Conservation (phyloP, 2,329 filamentous ascomycete species). For the Neospermospora avenae region DNA sequence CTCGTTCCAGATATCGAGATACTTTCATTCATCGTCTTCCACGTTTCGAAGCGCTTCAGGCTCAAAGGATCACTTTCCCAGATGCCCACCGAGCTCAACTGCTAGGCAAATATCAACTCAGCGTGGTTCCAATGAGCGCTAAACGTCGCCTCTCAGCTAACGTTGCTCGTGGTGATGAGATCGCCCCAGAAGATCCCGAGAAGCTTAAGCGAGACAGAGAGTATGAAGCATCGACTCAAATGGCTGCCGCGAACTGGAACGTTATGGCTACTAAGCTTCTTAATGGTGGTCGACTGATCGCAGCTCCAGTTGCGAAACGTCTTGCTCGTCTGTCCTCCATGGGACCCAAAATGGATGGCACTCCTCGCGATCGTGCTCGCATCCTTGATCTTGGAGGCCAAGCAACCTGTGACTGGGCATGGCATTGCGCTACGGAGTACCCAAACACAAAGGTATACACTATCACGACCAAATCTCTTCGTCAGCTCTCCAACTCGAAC, state of each 20-base stretch:
- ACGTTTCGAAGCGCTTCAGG: conserved; percentile 85
- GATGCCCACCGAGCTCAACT: conserved; percentile 76
- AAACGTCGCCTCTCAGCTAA: conserved; percentile 71
- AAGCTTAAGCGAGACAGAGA: conserved; percentile 71
- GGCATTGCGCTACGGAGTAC: conserved; percentile 85
- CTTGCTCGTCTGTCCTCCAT: conserved; percentile 53
- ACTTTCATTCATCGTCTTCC: conserved; percentile 81
- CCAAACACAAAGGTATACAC: conserved; percentile 86
- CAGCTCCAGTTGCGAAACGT: conserved; percentile 60
- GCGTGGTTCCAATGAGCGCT: conserved; percentile 62
- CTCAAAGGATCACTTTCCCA: conserved; percentile 71
- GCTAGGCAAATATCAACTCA: conserved; percentile 79
- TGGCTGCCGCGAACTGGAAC: conserved; percentile 58
- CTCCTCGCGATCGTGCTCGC: conserved; percentile 52
- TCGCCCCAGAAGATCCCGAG: conserved; percentile 58
- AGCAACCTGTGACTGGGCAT: conserved; percentile 88
- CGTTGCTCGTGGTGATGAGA: conserved; percentile 68
- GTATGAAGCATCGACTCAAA: conserved; percentile 73
- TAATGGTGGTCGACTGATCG: conserved; percentile 62
- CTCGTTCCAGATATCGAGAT: conserved; percentile 65
- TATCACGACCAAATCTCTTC: conserved; percentile 70
- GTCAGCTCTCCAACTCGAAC: conserved; percentile 68
- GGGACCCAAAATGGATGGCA: conserved; percentile 42
- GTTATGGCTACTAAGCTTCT: conserved; percentile 58
- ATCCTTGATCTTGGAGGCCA: conserved; percentile 87